Base-by-base conservation (phyloP, 2,329 filamentous ascomycete species). In the Colletotrichum sp. region DNA sequence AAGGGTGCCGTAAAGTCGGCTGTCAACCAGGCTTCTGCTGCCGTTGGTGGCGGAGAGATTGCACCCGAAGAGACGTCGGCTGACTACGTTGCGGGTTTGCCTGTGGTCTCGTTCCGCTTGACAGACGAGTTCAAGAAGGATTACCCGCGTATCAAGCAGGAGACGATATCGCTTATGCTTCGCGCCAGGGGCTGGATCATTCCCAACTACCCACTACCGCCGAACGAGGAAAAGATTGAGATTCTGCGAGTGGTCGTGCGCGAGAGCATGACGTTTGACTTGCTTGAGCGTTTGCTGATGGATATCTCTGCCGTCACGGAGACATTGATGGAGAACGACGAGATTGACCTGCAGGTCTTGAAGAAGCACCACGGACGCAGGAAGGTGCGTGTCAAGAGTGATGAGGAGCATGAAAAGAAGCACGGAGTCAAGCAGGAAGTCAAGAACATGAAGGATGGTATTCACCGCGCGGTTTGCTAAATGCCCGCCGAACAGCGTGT, bases 101-200 rank as follows among this genome's bases (percentile, higher is more conserved):
- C 93, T 0, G 93, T 94, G 3, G 92, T 94, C n/a, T 89, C 93
- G 1, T 95, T 94, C 83, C 87, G 89, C 15, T 87, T 94, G 76
- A 89, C 88, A 15, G 90, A 93, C 77, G 86, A 89, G 10, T 94
- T 93, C 84, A 89, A 89, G 81, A 86, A 88, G 75, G 84, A 91
- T 59, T 93, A 88, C 81, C 90, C 91, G 0, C 90, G 93, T 78
- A 86, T 94, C 76, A 91, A 92, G 83, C 93, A 94, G 83, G 92
- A 90, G 72, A 88, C 88, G 7, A 87, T 94, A 16, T 92, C 90
- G 69, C 90, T 92, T 21, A 83, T 94, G 55, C 83, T 94, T 71
- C 88, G 93, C 16, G 90, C 91, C 6, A 92, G 92, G 80, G 92
- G 94, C 83, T 94, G 93, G 86, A 94, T 94, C 76, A 92, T 94